Evolutionary conservation across 495 filamentous ascomycete species (phyloP).

Genomic region (Eremomyces bilateralis): DNA sequence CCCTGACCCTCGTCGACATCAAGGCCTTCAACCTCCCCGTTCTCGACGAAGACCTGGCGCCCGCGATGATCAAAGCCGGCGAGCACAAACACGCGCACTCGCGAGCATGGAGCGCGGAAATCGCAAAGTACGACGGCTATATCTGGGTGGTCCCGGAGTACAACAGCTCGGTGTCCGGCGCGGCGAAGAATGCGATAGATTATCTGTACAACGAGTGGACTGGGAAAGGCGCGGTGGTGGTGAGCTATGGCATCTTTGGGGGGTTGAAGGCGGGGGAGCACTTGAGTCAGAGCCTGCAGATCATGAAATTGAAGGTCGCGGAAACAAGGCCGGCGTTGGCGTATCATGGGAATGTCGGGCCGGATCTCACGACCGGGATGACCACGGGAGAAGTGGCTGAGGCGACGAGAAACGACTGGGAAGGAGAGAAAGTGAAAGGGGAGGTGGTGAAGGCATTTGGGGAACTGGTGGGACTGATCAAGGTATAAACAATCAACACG

Average conservation of each 20-base stretch:
- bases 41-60: background rate
- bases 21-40: background rate
- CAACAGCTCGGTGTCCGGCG: background rate
- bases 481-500: no score
- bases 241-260: constrained; percentile 30
- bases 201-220: constrained; percentile 38
- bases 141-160: background rate
- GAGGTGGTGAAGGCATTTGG: background rate
- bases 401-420: background rate
- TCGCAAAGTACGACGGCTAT: background rate
- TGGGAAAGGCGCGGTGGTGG: constrained; percentile 32
- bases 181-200: constrained; percentile 37
- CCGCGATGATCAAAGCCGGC: background rate
- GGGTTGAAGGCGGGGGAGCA: background rate
- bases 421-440: background rate
- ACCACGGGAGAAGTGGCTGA: background rate
- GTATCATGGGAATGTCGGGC: background rate
- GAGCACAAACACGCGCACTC: background rate
- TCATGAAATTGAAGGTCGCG: background rate
- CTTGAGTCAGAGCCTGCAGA: background rate
- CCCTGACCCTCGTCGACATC: background rate
- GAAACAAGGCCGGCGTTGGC: background rate
- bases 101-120: background rate
- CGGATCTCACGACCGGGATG: background rate
- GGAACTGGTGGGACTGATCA: no score